These are phyloP conservation scores for Candida tallmaniae DNA, from an alignment of 805 yeast genomes.

Conservation along the genomic window DNA sequence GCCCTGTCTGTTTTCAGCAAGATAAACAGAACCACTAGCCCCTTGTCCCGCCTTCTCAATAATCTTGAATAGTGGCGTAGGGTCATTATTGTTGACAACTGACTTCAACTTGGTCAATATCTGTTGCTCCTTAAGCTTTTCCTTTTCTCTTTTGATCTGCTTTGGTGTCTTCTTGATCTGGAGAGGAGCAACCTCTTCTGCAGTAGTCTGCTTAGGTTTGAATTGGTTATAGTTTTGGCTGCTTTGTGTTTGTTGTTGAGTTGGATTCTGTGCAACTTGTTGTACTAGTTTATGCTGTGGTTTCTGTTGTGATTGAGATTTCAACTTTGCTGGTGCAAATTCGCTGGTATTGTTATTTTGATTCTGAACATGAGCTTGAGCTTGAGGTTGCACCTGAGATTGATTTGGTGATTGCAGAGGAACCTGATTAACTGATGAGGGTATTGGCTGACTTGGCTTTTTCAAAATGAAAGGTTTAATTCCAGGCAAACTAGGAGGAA, in stretches of 20 bases:
- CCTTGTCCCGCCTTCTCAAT: conserved; percentile 94
- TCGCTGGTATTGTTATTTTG: background rate
- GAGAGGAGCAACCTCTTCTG: conserved; percentile 7
- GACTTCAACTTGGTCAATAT: conserved; percentile 74
- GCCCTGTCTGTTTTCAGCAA: conserved; percentile 62
- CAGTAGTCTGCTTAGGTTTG: conserved; percentile 2
- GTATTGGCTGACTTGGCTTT: conserved; percentile 3
- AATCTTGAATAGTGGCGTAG: conserved; percentile 74
- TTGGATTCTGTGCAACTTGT: background rate
- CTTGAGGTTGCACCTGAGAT: no score
- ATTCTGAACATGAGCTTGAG: background rate
- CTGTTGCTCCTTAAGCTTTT: conserved; percentile 76
- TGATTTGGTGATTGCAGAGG: conserved; percentile 4
- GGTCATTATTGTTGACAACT: conserved; percentile 81
- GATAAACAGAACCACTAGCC: conserved; percentile 92
- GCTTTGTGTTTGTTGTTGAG: background rate
- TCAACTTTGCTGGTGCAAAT: background rate
- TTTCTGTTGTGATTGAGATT: background rate
- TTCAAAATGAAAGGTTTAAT: conserved; percentile 9
- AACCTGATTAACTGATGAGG: conserved; percentile 1
- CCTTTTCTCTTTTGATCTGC: conserved; percentile 37
- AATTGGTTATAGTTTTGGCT: conserved; percentile 3
- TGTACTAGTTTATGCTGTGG: background rate
- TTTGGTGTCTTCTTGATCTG: conserved; percentile 28
- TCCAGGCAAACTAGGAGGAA: conserved; percentile 28